Base-by-base conservation (phyloP, 352 stramenopile species). In the Globisporangium nodosum region DNA sequence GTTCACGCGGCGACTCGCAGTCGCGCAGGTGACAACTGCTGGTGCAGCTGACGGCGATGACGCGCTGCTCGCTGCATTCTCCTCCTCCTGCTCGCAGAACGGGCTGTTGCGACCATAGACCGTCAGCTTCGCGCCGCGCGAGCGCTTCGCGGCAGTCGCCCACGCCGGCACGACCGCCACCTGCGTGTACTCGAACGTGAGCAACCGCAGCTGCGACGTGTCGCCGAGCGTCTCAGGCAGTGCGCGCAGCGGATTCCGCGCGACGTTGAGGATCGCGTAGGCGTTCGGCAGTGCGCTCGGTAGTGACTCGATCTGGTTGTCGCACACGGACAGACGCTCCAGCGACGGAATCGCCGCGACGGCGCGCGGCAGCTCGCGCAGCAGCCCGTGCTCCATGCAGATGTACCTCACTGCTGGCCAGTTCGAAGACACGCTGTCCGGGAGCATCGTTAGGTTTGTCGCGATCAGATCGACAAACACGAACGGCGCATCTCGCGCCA, bases 321-420 rank as follows among this genome's bases (percentile, higher is more conserved):
- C 42, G 30, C 49, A 50, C 35, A 63, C 24, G 0, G 58, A 64
- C 21, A 64, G 27, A 24, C 58, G 51, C 30, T 64, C 50, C 8
- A 64, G 52, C 12, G 21, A 11, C 5, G 11, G 7, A 18, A 64
- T 43, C 12, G 31, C 24, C 37, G 50, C n/a, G 50, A 64, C 49
- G 21, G 31, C 51, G 3, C 13, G 52, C 5, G 58, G 58, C 11
- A 60, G 21, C 20, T 58, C 42, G 40, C 50, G 42, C 40, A 64
- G 39, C 42, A 45, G 33, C 3, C 58, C 58, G 21, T 64, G 58
- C 21, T 64, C 51, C 51, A 64, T 60, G 16, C 15, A 49, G 33
- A 64, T 60, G 43, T 58, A 49, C 52, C 47, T 16, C 11, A 64
- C 43, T 9, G 27, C 20, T 21, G 8, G 20, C 58, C 52, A 64